These are phyloP conservation scores for Knufia fluminis DNA, from an alignment of 2,329 filamentous ascomycete genomes.

Conservation along the genomic window DNA sequence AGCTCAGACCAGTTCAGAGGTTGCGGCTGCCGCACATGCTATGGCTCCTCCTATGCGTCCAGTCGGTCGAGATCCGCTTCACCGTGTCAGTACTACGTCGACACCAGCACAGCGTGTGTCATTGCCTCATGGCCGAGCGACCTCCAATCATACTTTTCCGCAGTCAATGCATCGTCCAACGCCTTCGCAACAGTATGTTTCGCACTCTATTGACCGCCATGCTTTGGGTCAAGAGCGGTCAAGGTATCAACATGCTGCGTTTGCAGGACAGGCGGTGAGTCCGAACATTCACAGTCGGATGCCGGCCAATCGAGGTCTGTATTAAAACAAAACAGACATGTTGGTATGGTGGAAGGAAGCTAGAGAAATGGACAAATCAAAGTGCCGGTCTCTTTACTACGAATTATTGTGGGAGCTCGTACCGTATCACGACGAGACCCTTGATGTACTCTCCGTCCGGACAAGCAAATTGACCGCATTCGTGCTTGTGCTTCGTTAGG, in stretches of 20 bases:
- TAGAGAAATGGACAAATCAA: too few relatives aligned
- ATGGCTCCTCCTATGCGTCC: slow-evolving; percentile 28
- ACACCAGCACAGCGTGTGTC: slow-evolving; percentile 4
- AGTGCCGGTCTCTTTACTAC: too few relatives aligned
- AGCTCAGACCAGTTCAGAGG: slow-evolving; percentile 20
- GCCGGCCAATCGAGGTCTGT: neutral
- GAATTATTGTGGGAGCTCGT: too few relatives aligned
- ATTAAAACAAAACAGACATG: too few relatives aligned
- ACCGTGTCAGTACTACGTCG: neutral
- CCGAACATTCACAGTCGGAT: neutral
- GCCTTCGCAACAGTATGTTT: neutral
- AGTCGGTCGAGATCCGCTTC: neutral
- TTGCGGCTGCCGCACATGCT: slow-evolving; percentile 7
- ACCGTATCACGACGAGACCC: too few relatives aligned
- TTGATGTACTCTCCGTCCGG: too few relatives aligned
- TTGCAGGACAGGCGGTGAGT: neutral
- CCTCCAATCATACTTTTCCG: neutral
- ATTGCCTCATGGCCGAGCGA: neutral
- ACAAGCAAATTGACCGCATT: too few relatives aligned
- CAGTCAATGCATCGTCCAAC: neutral
- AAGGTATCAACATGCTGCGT: neutral
- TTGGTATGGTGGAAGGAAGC: too few relatives aligned
- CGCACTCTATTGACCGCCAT: neutral
- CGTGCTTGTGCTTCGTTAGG: too few relatives aligned
- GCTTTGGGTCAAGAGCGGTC: neutral